These are phyloP conservation scores for Erucastrum elatum DNA, from an alignment of 345 rosid species.

Conservation along the genomic window DNA sequence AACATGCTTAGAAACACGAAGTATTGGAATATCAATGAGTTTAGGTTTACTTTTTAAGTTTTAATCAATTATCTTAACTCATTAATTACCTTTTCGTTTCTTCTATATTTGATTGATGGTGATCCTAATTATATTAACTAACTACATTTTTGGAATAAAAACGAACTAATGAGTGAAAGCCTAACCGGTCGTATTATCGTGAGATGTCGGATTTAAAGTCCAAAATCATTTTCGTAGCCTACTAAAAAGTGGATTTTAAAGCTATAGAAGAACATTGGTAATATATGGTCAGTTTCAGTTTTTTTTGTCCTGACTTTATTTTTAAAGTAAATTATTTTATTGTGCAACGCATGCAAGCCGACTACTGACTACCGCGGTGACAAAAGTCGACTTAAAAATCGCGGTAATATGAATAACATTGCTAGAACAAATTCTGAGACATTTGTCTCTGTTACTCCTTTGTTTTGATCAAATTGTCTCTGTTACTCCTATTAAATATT, in stretches of 20 bases:
- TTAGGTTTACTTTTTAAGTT: not conserved
- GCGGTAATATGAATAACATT: not conserved
- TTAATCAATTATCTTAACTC: not conserved
- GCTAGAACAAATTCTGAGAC: not conserved
- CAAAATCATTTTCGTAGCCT: not conserved
- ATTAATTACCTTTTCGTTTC: not conserved
- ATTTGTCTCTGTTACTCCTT: not conserved
- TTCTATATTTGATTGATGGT: not conserved
- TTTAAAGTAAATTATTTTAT: not conserved
- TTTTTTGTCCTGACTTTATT: too few species aligned
- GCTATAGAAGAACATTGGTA: not conserved
- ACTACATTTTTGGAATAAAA: not conserved
- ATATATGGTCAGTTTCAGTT: not conserved
- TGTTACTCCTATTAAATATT: not conserved
- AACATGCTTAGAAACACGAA: constrained; percentile 20
- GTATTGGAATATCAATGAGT: constrained; percentile 18
- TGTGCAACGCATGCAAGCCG: not conserved
- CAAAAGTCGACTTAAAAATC: not conserved
- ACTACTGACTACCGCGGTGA: not conserved
- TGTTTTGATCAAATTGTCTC: too few species aligned
- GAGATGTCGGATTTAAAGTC: not conserved
- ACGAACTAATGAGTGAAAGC: too few species aligned
- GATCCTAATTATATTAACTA: not conserved
- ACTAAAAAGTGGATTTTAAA: not conserved
- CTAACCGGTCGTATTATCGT: too few species aligned